Conservation (phyloP, 768 basidiomycete species). For the Russula abietina region DNA sequence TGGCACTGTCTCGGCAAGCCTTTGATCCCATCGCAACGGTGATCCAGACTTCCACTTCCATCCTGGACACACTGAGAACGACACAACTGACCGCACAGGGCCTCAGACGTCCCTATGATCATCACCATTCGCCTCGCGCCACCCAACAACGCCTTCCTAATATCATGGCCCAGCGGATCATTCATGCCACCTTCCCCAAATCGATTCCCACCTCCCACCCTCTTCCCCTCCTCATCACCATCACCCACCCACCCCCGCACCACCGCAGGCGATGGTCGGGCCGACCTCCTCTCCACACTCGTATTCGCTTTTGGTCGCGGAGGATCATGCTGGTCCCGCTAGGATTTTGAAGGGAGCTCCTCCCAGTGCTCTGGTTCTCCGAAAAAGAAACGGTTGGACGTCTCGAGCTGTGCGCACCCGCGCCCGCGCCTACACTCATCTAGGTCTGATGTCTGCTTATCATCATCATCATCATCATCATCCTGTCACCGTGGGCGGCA, state of each 20-base stretch:
- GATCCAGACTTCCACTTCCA: neutral
- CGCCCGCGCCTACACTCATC: too few relatives aligned
- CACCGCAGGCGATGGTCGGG: constrained; percentile 20
- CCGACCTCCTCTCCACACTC: neutral
- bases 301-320: neutral
- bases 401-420: neutral
- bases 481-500: neutral
- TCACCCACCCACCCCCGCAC: neutral
- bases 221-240: neutral
- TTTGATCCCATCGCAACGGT: neutral
- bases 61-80: neutral
- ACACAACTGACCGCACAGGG: too few relatives aligned
- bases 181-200: too few relatives aligned
- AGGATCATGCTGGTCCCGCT: neutral
- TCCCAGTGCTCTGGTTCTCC: neutral
- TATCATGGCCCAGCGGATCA: neutral
- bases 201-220: too few relatives aligned
- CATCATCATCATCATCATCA: too few relatives aligned
- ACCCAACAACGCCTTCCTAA: neutral
- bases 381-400: neutral
- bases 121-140: neutral
- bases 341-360: neutral
- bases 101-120: neutral
- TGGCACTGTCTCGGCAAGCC: neutral
- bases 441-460: neutral